phyloP scores from a whole-genome alignment of 2,329 filamentous ascomycete genomes.

The Neofusicoccum sp. region DNA sequence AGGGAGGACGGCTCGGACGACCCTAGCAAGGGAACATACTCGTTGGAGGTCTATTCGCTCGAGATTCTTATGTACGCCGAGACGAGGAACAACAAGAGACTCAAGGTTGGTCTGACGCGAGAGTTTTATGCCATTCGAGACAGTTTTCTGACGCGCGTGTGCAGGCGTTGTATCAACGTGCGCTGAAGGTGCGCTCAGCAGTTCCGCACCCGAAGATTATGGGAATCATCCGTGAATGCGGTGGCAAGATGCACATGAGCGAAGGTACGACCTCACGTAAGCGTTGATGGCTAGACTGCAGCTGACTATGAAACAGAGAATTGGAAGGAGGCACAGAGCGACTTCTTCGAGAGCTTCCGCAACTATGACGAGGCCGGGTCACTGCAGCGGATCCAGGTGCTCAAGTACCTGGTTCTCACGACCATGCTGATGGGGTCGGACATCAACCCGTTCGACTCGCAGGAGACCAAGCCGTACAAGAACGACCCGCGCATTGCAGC shows the following conservation, averaged over 20 bases:
- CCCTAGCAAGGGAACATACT: constrained; percentile 93
- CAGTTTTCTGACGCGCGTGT: constrained; percentile 7
- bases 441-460: constrained; percentile 98
- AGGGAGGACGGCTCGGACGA: constrained; percentile 84
- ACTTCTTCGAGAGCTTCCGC: constrained; percentile 98
- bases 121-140: neutral
- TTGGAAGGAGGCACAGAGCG: constrained; percentile 94
- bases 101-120: constrained; percentile 59
- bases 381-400: constrained; percentile 90
- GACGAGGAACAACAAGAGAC: constrained; percentile 93
- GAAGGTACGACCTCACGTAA: constrained; percentile 53
- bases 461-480: constrained; percentile 98
- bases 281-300: constrained; percentile 24
- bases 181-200: constrained; percentile 89
- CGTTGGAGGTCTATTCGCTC: constrained; percentile 90
- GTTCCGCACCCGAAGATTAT: constrained; percentile 98
- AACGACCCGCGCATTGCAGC: constrained; percentile 91
- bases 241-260: constrained; percentile 99
- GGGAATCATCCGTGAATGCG: constrained; percentile 97
- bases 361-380: constrained; percentile 99
- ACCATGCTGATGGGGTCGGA: constrained; percentile 98
- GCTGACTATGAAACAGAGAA: constrained; percentile 61
- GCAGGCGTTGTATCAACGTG: constrained; percentile 79
- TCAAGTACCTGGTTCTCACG: constrained; percentile 93
- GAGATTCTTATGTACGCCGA: constrained; percentile 99